Base-by-base conservation (phyloP, 2,329 filamentous ascomycete genomes). In the Diaporthe humulicola region DNA sequence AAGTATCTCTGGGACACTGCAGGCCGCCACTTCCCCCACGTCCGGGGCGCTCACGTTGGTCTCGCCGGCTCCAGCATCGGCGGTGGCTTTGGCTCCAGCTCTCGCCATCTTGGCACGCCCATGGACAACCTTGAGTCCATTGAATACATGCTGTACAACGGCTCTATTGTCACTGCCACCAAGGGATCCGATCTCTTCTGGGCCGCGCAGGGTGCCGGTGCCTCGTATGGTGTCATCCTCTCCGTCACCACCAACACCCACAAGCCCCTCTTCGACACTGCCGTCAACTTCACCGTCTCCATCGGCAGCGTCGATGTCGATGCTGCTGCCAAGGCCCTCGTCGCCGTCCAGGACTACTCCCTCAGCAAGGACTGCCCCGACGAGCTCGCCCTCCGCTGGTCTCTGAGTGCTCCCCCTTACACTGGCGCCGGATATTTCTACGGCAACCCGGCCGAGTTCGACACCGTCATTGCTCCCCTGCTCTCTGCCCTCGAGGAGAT, bases 61-160 rank as follows among this genome's bases (percentile, higher is more conserved):
- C 58, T 64, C 25, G 58, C 58, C 58, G 58, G 58, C 38, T 64
- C 58, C 58, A 64, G 58, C 38, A 64, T 64, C 38, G 58, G 58
- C 0, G 58, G 58, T 64, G 58, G 58, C 1, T 64, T 64, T 45
- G 58, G 58, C 8, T 64, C 58, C 38, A 64, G 25, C 58, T 64
- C 58, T 4, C 58, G 58, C 38, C 58, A 64, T 40, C 58, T 64
- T 19, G 58, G 58, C 58, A 64, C 58, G 9, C 58, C 58, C 7
- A 64, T 64, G 58, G 58, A 64, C 38, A 64, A 64, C 58, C 58
- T 64, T 9, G 58, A 64, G 58, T 64, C 58, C 17, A 45, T 64
- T 8, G 58, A 64, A 17, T 64, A 64, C n/a, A 64, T 64, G 58
- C 25, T 64, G 58, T 64, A 64, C 58, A 64, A 64, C 38, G 58